Evolutionary conservation across 2,329 filamentous ascomycete species (phyloP), one percentile per base, ranked within the genome.

Genomic region (Aspergillus costaricaensis): DNA sequence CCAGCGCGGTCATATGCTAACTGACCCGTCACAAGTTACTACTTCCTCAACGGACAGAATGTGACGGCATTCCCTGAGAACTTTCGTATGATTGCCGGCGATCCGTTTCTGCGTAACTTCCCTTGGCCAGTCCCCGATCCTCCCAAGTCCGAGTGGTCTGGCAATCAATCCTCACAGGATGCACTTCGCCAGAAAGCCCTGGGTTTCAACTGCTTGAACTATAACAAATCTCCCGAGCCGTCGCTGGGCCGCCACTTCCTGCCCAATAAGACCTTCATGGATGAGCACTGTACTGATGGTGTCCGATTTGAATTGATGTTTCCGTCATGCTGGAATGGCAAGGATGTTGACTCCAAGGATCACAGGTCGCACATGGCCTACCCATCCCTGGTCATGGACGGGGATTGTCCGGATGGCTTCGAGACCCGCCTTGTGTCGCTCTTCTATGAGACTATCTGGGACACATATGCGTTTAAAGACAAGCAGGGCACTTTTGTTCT

Each of bases 131-230:
- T 91, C 64, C 88, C 88, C 2, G 86, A 86, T 67, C 81, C 85
- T 41, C 83, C 86, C 23, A 91, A 92, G 77, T 92, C 91, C 12
- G 65, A 77, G 23, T 97, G 93, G 93, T 72, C 77, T 4, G 77
- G 74, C 2, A 79, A 86, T 5, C 85, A 88, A 61, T 84, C 85
- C 69, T 89, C 88, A 10, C 92, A 96, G 79, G 75, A 77, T 15
- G 85, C 88, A 55, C 84, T 97, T 39, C 80, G 79, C 54, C 90
- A 96, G 80, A 92, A 93, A 63, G 91, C 93, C 9, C 69, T 97
- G 27, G 94, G 95, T 3, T 96, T 96, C 85, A 98, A 98, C 82
- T 98, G 95, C 78, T 80, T 99, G 62, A 88, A 98, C 85, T 97
- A 97, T 73, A 70, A 68, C 32, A 80, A 77, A 23, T 69, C 68